Evolutionary conservation across 2,329 filamentous ascomycete species (phyloP), one percentile per base, ranked within the genome.

Genomic region (Tolypocladium ophioglossoides): DNA sequence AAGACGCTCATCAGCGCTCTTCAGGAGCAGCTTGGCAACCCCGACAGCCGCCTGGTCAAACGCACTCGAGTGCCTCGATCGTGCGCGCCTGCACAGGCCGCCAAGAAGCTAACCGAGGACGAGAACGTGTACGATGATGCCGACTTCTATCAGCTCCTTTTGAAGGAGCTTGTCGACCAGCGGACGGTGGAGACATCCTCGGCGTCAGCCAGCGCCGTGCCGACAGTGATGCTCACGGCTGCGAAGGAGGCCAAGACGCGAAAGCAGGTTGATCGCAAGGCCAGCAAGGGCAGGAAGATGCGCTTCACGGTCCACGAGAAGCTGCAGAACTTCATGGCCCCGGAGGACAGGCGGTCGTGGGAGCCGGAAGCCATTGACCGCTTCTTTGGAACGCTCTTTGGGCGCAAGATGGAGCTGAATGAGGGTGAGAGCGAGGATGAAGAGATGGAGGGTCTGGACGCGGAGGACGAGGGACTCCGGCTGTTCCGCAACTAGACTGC

Each of bases 291-390:
- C 7, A 78, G 94, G 51, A 96, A 96, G 74, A 82, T 99, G 79
- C 80, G 90, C 40, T 99, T 92, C 71, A 94, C 89, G 18, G 90
- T 96, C 48, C 91, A 97, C 66, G 92, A 97, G 74, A 97, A 97
- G 75, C 71, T 99, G 65, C 89, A 96, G 73, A 96, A 96, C 70
- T 97, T 97, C 66, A 96, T 96, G 91, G 91, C 91, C 12, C 85
- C 91, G 0, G 90, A 96, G 68, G 88, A 95, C 67, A 78, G 89
- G 52, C 79, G 86, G 4, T 72, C 70, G 18, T 99, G 94, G 94
- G 87, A 89, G 57, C 83, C 86, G 60, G 79, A 82, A 56, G 90
- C 91, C 54, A 83, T 90, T 56, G 89, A 94, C 62, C 72, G 82
- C 55, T 83, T 92, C 68, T 91, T 91, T 66, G 84, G 84, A 16